Evolutionary conservation across 1,139 yeast species (phyloP), one percentile per base, ranked within the genome.

Genomic region (Saccharomyces hybrid): DNA sequence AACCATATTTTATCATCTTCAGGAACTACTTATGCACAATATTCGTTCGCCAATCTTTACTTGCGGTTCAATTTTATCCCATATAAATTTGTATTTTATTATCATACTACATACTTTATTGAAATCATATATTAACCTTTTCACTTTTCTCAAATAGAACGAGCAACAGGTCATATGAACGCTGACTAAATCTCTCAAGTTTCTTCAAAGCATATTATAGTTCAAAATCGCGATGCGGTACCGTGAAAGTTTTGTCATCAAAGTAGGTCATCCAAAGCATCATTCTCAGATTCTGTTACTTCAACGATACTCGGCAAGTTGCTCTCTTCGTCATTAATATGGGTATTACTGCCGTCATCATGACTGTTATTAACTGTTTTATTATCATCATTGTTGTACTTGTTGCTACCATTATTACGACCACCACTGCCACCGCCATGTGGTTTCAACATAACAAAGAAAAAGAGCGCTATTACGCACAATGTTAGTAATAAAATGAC

Each of bases 371-470:
- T 16, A 16, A 20, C 9, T 34, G 9, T 34, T 23, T 23, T 23
- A 23, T 23, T 34, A 3, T 14, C 8, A 8, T 14, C 11, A 14
- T 34, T 34, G 7, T 7, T 34, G 9, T 14, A 7, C 14, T 38
- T 16, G 13, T 16, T 38, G 11, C 25, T 9, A 38, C 20, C 25
- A 14, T 20, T 11, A 13, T 23, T 20, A 16, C 26, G 4, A 38
- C 44, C 44, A 7, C 44, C 44, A 9, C 44, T 20, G 26, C 44
- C 44, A 11, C 53, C 49, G 48, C 55, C 58, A 56, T 71, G 76
- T 1, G 97, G 97, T 63, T 82, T 84, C 51, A 88, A 77, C 61
- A 90, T 72, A 13, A 91, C 81, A 9, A 90, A 70, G 62, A 91
- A 78, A 54, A 91, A 75, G 54, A 90, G 73, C 3, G 88, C 86